phyloP scores from a whole-genome alignment of 257 asterid species.

The Buddleja alternifolia region DNA sequence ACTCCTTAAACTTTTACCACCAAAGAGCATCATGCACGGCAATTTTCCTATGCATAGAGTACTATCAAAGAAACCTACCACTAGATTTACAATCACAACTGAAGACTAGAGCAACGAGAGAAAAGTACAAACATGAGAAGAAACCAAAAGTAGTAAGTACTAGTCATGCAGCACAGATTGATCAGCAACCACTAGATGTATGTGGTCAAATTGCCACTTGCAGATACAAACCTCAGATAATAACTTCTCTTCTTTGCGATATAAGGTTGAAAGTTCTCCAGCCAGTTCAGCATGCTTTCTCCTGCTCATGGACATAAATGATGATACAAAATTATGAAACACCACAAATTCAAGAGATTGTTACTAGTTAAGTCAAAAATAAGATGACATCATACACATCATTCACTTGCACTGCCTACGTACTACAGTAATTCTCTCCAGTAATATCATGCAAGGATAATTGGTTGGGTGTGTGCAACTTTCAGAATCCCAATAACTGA shows the following conservation, averaged over 20 bases:
- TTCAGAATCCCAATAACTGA: background rate
- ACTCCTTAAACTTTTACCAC: background rate
- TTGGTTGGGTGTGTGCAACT: background rate
- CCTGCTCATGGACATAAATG: conserved; percentile 53
- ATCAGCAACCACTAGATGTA: background rate
- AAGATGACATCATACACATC: background rate
- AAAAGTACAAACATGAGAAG: conserved; percentile 13
- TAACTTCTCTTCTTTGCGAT: conserved; percentile 88
- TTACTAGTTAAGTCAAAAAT: conserved; percentile 21
- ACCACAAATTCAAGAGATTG: conserved; percentile 4
- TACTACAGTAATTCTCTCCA: background rate
- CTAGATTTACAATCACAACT: background rate
- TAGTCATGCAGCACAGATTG: conserved; percentile 16
- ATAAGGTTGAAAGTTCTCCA: conserved; percentile 83
- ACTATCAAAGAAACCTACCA: conserved; percentile 1
- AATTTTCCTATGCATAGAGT: conserved; percentile 1
- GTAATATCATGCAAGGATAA: conserved; percentile 25
- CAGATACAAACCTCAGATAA: conserved; percentile 77
- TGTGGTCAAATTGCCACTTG: conserved; percentile 15
- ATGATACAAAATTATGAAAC: conserved; percentile 20
- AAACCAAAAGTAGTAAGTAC: conserved; percentile 2
- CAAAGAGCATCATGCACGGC: background rate
- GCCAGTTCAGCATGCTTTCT: conserved; percentile 96
- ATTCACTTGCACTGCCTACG: conserved; percentile 16
- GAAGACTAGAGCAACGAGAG: background rate